phyloP scores from a whole-genome alignment of 257 asterid species.

The Catharanthus roseus region DNA sequence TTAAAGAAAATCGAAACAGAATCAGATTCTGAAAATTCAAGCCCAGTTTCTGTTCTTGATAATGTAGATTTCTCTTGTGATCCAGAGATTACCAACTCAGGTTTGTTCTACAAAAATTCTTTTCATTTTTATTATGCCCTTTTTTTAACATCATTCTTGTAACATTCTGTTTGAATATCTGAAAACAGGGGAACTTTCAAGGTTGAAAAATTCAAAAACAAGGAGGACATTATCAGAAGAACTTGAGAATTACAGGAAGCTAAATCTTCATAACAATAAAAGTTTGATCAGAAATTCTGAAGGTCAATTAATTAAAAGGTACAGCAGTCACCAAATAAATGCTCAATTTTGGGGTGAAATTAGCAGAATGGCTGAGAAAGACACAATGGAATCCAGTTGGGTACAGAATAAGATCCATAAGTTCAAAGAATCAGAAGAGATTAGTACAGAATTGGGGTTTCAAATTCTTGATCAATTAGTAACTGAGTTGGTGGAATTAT shows the following conservation, averaged over 20 bases:
- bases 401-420: conserved; percentile 18
- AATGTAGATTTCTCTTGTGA: conserved; percentile 34
- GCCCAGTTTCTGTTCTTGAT: conserved; percentile 69
- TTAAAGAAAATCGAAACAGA: conserved; percentile 24
- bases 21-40: conserved; percentile 48
- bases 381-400: conserved; percentile 38
- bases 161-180: conserved; percentile 7
- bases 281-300: conserved; percentile 4
- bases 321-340: background rate
- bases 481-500: conserved; percentile 32
- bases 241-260: conserved; percentile 36
- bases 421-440: conserved; percentile 27
- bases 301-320: conserved; percentile 7
- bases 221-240: conserved; percentile 58
- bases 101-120: conserved; percentile 23
- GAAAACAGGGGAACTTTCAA: conserved; percentile 35
- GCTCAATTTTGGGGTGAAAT: conserved; percentile 31
- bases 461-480: conserved; percentile 44
- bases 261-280: conserved; percentile 6
- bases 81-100: conserved; percentile 37
- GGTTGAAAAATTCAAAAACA: conserved; percentile 42
- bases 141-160: too few relatives aligned
- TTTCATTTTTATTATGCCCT: background rate
- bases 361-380: conserved; percentile 39
- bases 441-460: conserved; percentile 38